phyloP scores from a whole-genome alignment of 768 basidiomycete species.

The Boletus bicolor region DNA sequence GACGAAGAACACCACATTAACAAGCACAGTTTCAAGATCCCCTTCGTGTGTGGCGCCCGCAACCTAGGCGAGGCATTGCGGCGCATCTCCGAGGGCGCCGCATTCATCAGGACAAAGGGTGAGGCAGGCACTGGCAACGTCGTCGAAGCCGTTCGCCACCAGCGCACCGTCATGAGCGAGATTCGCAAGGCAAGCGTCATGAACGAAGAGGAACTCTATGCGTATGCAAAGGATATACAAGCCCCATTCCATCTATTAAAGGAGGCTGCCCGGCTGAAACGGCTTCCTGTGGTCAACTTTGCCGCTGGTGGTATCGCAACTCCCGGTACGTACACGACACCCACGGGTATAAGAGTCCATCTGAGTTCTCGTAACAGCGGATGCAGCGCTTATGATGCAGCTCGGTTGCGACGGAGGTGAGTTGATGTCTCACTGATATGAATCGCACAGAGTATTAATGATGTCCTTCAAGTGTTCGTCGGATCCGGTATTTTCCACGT shows the following conservation, averaged over 20 bases:
- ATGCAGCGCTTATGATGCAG: slow-evolving; percentile 99
- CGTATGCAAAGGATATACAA: slow-evolving; percentile 86
- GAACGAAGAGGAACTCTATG: slow-evolving; percentile 93
- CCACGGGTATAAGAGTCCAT: not conserved
- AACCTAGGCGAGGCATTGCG: slow-evolving; percentile 95
- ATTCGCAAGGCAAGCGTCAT: slow-evolving; percentile 84
- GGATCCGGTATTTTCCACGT: slow-evolving; percentile 97
- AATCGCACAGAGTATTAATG: not conserved
- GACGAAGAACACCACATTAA: slow-evolving; percentile 97
- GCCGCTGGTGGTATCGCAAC: slow-evolving; percentile 94
- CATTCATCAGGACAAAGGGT: slow-evolving; percentile 98
- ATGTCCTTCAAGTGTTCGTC: slow-evolving; percentile 72
- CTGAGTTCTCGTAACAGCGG: slow-evolving; percentile 46
- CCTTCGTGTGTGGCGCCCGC: slow-evolving; percentile 94
- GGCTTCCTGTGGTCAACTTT: slow-evolving; percentile 94
- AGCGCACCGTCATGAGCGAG: slow-evolving; percentile 76
- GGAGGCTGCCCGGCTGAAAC: slow-evolving; percentile 91
- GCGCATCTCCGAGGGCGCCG: slow-evolving; percentile 94
- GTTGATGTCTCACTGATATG: slow-evolving; percentile 21
- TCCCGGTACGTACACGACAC: slow-evolving; percentile 55
- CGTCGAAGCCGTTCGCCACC: slow-evolving; percentile 92
- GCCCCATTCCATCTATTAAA: slow-evolving; percentile 95
- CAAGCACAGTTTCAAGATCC: slow-evolving; percentile 93
- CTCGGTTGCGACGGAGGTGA: slow-evolving; percentile 93
- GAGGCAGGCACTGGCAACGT: slow-evolving; percentile 89